Evolutionary conservation across 164 flowering plant species (phyloP).

Genomic region (Magnolia officinalis): DNA sequence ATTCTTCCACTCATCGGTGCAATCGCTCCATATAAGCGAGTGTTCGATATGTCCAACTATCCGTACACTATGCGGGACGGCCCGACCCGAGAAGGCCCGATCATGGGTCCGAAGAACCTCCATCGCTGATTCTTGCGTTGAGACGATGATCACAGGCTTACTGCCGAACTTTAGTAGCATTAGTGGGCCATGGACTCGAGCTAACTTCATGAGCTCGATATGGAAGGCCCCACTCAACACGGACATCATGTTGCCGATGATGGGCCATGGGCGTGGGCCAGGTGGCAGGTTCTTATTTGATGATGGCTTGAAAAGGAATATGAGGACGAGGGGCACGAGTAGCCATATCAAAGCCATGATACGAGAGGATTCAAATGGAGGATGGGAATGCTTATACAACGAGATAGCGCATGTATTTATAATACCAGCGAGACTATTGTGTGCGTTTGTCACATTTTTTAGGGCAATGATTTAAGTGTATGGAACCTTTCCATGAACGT

Average conservation of each 20-base stretch:
- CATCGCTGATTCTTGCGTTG: slow-evolving; percentile 20
- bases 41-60: background rate
- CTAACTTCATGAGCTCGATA: slow-evolving; percentile 13
- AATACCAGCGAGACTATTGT: too few relatives aligned
- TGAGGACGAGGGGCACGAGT: background rate
- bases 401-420: too few relatives aligned
- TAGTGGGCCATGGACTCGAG: slow-evolving; percentile 32
- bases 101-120: slow-evolving; percentile 34
- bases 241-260: slow-evolving; percentile 31
- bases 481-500: too few relatives aligned
- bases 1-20: slow-evolving; percentile 30
- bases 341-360: slow-evolving; percentile 3
- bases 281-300: slow-evolving; percentile 27
- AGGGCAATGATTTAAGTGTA: too few relatives aligned
- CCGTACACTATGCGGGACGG: slow-evolving; percentile 7
- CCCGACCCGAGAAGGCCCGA: slow-evolving; percentile 16
- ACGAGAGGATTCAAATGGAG: too few relatives aligned
- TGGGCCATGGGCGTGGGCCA: slow-evolving; percentile 42
- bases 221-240: slow-evolving; percentile 22
- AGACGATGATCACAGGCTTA: slow-evolving; percentile 24
- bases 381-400: too few relatives aligned
- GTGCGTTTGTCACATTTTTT: too few relatives aligned
- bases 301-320: background rate
- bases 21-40: slow-evolving; percentile 29
- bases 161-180: slow-evolving; percentile 30